These are phyloP conservation scores for Flueggea neowawraea DNA, from an alignment of 441 rosid genomes.

Conservation along the genomic window DNA sequence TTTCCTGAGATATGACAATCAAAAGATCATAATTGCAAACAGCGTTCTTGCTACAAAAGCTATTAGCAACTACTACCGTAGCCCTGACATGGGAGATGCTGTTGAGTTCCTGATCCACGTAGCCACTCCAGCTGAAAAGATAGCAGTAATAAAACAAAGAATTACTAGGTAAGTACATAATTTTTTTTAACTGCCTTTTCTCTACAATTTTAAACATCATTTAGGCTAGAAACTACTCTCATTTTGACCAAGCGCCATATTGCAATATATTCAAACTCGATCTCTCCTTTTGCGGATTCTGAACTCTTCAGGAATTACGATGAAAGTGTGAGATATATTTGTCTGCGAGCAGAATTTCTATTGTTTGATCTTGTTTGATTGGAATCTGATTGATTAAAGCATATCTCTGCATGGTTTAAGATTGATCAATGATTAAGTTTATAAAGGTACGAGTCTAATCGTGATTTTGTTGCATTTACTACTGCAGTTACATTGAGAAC, in stretches of 20 bases:
- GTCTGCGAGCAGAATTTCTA: no score
- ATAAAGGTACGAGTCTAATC: not conserved
- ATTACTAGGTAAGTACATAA: slow-evolving; percentile 38
- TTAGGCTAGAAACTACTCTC: no score
- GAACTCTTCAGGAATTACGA: no score
- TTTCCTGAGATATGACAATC: slow-evolving; percentile 68
- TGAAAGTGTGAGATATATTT: no score
- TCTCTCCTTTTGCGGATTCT: no score
- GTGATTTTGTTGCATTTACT: not conserved
- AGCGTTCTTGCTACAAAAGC: slow-evolving; percentile 59
- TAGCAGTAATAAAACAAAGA: slow-evolving; percentile 48
- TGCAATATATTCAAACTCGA: no score
- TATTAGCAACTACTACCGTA: slow-evolving; percentile 65
- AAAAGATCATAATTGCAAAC: slow-evolving; percentile 57
- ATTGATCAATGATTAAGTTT: not conserved
- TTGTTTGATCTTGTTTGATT: no score
- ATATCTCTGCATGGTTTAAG: no score
- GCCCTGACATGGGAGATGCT: slow-evolving; percentile 89
- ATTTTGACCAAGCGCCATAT: no score
- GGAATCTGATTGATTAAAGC: no score
- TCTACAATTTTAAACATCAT: no score
- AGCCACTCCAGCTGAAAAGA: slow-evolving; percentile 66
- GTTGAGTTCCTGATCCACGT: slow-evolving; percentile 62
- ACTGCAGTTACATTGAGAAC: slow-evolving; percentile 52
- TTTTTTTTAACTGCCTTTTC: not conserved